Evolutionary conservation across 371 early-diverging fungal genomes (phyloP).

Genomic region (Basidiobolus meristosporus): DNA sequence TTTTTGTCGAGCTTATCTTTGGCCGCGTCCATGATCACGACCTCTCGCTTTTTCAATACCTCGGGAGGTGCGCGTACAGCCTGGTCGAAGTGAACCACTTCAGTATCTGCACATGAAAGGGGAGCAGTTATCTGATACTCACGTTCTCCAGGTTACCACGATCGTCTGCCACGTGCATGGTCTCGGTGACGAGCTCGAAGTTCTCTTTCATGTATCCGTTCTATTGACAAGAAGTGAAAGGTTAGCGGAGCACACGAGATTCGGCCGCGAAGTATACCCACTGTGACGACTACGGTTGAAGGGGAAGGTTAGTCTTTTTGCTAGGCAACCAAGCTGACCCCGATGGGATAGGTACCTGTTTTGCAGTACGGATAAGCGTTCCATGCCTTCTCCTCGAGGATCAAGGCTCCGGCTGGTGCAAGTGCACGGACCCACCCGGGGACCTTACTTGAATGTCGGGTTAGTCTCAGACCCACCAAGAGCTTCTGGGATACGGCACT

Average conservation of each 20-base stretch:
- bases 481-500: not conserved
- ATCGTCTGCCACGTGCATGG: constrained; percentile 40
- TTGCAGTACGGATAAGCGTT: constrained; percentile 67
- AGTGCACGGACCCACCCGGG: constrained; percentile 32
- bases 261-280: not conserved
- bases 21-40: constrained; percentile 37
- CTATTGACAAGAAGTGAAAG: constrained; percentile 4
- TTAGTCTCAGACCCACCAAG: not conserved
- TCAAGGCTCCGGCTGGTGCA: constrained; percentile 36
- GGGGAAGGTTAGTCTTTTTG: no score
- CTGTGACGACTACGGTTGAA: constrained; percentile 1
- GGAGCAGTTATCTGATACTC: not conserved
- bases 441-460: constrained; percentile 17
- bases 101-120: not conserved
- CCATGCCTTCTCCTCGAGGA: constrained; percentile 61
- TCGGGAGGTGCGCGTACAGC: constrained; percentile 8
- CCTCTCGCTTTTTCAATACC: constrained; percentile 31
- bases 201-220: constrained; percentile 48
- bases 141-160: constrained; percentile 53
- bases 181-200: constrained; percentile 52
- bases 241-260: not conserved
- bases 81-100: not conserved
- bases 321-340: no score
- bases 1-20: constrained; percentile 25
- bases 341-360: constrained; percentile 33